Evolutionary conservation across 108 stramenopile species (phyloP), one percentile per base, ranked within the genome.

Genomic region (Pseudonitzschia multiseries): DNA sequence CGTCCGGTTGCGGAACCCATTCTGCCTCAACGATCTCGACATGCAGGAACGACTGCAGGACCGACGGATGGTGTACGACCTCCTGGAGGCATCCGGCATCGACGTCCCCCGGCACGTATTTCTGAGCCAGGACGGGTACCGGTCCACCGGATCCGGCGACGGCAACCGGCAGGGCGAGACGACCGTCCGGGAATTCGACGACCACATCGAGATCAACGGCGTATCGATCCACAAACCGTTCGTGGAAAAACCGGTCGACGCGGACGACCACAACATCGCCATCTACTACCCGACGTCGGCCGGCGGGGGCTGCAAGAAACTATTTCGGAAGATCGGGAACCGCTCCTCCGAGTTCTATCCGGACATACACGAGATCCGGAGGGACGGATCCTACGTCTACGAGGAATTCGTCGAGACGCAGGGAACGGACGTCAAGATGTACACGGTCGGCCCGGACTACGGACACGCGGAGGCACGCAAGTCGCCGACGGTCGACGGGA

Each of bases 391-490:
- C 28, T 99, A 89, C 75, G 93, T 99, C 44, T 99, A 99, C 78
- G 99, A 99, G 75, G 92, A 90, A 57, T 99, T 99, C 79, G 90
- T 99, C 33, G 77, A 78, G 59, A 99, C 99, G 1, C 97, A 98
- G 71, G 99, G 99, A 1, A 98, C 98, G 2, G 99, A 99, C 76
- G 98, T 99, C 17, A 99, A 99, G 83, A 96, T 99, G 85, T 97
- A 99, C 80, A 95, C 97, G 14, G 99, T 99, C 6, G 97, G 97
- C 0, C 95, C 97, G 2, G 94, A 97, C 61, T 99, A 99, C 78
- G 99, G 97, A 43, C 99, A 99, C 77, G 97, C 97, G 42, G 99
- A 99, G 77, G 99, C 99, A 0, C 76, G 99, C 36, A 99, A 99
- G 79, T 88, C 86, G 28, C 99, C 99, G 0, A 87, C 96, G 12